Conservation (phyloP, 768 basidiomycete species). For the Suillus subluteus region DNA sequence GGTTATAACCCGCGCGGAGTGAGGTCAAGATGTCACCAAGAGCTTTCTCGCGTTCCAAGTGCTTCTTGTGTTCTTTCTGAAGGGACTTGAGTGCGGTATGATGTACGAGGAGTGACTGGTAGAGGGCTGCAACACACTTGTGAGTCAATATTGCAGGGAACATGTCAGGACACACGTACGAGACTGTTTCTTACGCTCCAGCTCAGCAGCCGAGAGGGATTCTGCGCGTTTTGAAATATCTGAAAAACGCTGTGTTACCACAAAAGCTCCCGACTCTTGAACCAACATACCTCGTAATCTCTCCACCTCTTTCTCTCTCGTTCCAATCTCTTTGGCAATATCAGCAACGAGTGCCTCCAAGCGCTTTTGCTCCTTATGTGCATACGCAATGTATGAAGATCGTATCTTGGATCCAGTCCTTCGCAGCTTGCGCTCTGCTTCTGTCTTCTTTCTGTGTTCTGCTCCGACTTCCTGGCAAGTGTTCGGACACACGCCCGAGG, state of each 20-base stretch:
- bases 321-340: conserved; percentile 59
- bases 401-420: conserved; percentile 94
- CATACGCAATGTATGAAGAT: conserved; percentile 82
- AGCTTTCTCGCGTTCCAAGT: conserved; percentile 73
- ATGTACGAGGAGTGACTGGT: conserved; percentile 72
- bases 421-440: conserved; percentile 75
- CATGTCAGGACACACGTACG: conserved; percentile 52
- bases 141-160: conserved; percentile 7
- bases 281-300: conserved; percentile 62
- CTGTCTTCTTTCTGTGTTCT: conserved; percentile 63
- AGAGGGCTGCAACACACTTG: conserved; percentile 63
- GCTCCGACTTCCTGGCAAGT: conserved; percentile 77
- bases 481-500: conserved; percentile 76
- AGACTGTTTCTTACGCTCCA: conserved; percentile 86
- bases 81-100: conserved; percentile 78
- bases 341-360: conserved; percentile 66
- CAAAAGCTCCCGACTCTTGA: neutral
- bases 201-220: conserved; percentile 73
- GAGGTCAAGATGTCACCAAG: conserved; percentile 84
- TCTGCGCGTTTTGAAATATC: conserved; percentile 81
- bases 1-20: conserved; percentile 88
- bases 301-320: conserved; percentile 71
- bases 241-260: conserved; percentile 31
- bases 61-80: conserved; percentile 68
- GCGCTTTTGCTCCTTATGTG: conserved; percentile 86